Percentiles rank a stretch among this genome's conserved stretches.
These are phyloP conservation scores for Saccharomyces mikatae DNA, from an alignment of 805 yeast species.

Conservation along the genomic window DNA sequence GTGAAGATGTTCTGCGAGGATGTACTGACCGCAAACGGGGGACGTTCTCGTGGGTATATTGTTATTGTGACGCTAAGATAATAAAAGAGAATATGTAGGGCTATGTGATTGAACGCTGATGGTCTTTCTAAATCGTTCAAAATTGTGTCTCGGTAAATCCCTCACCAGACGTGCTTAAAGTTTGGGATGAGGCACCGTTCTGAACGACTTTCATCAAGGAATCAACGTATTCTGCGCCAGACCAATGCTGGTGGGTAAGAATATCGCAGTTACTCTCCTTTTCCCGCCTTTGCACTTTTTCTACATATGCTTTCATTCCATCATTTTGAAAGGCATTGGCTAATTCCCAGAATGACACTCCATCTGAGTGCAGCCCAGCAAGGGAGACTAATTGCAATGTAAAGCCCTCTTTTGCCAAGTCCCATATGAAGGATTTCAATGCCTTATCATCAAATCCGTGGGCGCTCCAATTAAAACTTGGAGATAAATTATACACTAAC, in stretches of 20 bases:
- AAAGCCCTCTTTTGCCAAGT: conserved; percentile 49
- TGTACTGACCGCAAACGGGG: neutral
- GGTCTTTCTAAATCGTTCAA: neutral
- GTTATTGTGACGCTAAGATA: neutral
- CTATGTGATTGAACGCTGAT: neutral
- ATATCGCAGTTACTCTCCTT: conserved; percentile 41
- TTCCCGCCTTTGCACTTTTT: conserved; percentile 42
- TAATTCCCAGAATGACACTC: conserved; percentile 43
- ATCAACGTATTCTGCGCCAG: conserved; percentile 51
- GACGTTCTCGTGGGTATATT: neutral
- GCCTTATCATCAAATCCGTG: conserved; percentile 45
- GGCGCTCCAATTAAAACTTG: conserved; percentile 52
- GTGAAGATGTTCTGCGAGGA: neutral
- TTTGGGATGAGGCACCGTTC: conserved; percentile 36
- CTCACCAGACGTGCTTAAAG: conserved; percentile 35
- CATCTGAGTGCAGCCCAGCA: conserved; percentile 52
- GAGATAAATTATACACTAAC: conserved; percentile 53
- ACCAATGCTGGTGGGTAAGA: conserved; percentile 55
- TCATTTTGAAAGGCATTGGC: conserved; percentile 40
- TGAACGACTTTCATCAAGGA: conserved; percentile 36
- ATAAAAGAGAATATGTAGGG: neutral
- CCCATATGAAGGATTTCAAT: conserved; percentile 43
- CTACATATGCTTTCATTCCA: conserved; percentile 56
- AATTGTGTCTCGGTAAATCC: conserved; percentile 37
- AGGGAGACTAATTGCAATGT: conserved; percentile 52